Conservation (phyloP, 2,329 filamentous ascomycete species). For the Colletotrichum sojae region DNA sequence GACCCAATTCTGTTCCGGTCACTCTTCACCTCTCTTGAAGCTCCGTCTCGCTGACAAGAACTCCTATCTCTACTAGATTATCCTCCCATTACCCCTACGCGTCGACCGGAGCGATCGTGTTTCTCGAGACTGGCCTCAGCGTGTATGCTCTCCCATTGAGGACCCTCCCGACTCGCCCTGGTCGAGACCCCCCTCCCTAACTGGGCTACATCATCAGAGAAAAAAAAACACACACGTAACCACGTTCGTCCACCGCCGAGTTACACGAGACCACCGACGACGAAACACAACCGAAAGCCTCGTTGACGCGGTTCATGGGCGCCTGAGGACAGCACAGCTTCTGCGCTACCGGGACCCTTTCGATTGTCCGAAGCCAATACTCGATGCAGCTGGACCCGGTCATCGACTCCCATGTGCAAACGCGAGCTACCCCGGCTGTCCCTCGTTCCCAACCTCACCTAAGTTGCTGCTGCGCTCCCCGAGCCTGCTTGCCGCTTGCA, state of each 20-base stretch:
- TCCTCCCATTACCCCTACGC: conserved; percentile 30
- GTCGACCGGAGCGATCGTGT: conserved; percentile 15
- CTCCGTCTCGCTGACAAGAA: conserved; percentile 27
- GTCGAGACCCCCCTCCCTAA: conserved; percentile 27
- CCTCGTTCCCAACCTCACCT: conserved; percentile 51
- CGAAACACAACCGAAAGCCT: background rate
- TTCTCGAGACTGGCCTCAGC: conserved; percentile 9
- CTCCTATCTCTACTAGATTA: conserved; percentile 34
- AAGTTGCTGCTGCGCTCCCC: conserved; percentile 45
- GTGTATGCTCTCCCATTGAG: conserved; percentile 29
- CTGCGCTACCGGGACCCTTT: conserved; percentile 26
- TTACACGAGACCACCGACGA: conserved; percentile 19
- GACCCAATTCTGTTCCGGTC: conserved; percentile 9
- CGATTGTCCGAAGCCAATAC: conserved; percentile 29
- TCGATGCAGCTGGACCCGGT: conserved; percentile 42
- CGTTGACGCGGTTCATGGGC: conserved; percentile 38
- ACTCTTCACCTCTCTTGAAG: conserved; percentile 15
- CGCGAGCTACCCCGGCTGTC: conserved; percentile 52
- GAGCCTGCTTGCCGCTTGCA: conserved; percentile 22
- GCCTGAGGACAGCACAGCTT: conserved; percentile 30
- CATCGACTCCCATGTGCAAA: conserved; percentile 55
- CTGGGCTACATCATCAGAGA: conserved; percentile 22
- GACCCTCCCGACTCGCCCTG: conserved; percentile 11
- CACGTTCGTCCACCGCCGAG: background rate
- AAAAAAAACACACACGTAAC: conserved; percentile 6